Evolutionary conservation across 208 protist genomes (phyloP).

Genomic region (Vickermania spadyakhi): DNA sequence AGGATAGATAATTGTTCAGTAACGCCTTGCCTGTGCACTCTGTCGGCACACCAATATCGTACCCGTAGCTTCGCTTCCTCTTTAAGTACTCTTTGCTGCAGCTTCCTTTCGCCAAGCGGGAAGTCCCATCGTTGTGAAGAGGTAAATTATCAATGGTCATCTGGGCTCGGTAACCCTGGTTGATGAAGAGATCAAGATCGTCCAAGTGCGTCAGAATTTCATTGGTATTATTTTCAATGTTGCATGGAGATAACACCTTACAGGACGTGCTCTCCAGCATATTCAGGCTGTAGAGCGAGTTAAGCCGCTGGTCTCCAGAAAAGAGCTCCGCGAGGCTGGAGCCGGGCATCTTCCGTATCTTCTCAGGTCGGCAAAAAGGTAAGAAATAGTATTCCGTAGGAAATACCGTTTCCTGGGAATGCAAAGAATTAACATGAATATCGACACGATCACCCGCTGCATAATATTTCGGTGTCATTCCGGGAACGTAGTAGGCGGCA

Average conservation of each 20-base stretch:
- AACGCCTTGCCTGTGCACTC: constrained; percentile 24
- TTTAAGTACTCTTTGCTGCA: constrained; percentile 12
- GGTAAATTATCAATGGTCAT: constrained; percentile 83
- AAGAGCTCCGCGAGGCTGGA: constrained; percentile 69
- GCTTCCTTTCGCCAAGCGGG: too few relatives aligned
- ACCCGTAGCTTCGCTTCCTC: constrained; percentile 15
- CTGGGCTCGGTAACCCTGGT: constrained; percentile 70
- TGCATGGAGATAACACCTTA: constrained; percentile 27
- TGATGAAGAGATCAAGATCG: constrained; percentile 38
- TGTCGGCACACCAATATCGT: constrained; percentile 35
- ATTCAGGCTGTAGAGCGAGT: constrained; percentile 54
- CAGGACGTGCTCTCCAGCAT: constrained; percentile 39
- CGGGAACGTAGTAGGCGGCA: constrained; percentile 65
- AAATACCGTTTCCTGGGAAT: constrained; percentile 52
- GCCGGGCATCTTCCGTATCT: constrained; percentile 23
- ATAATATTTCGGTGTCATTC: constrained; percentile 41
- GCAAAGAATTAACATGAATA: constrained; percentile 63
- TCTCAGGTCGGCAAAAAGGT: constrained; percentile 45
- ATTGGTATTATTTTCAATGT: constrained; percentile 21
- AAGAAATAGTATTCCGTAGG: constrained; percentile 60
- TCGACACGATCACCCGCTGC: constrained; percentile 19
- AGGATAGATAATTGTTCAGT: constrained; percentile 76
- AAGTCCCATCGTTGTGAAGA: constrained; percentile 20
- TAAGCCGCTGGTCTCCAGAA: constrained; percentile 58
- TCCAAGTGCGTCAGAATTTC: constrained; percentile 14